Evolutionary conservation across 202 grass and related monocot genomes (phyloP).

Genomic region (Schoenoplectus triqueter): DNA sequence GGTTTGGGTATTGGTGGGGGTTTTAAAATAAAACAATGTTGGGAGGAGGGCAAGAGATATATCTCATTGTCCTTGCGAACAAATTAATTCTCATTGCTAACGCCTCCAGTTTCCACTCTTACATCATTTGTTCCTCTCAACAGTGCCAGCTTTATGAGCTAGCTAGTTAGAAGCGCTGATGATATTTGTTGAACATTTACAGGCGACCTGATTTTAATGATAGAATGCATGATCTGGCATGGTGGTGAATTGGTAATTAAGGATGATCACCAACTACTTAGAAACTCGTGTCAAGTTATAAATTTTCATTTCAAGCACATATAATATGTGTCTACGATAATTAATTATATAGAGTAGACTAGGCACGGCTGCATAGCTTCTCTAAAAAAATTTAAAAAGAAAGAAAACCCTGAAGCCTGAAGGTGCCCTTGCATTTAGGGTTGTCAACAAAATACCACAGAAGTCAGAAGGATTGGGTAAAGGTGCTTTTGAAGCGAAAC

Average conservation of each 20-base stretch:
- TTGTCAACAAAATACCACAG: too few relatives aligned
- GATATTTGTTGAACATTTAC: slow-evolving; percentile 6
- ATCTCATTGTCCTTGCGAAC: not conserved
- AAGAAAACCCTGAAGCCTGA: not conserved
- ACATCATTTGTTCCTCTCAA: not conserved
- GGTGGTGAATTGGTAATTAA: not conserved
- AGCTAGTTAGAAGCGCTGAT: not conserved
- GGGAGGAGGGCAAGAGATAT: not conserved
- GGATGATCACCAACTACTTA: not conserved
- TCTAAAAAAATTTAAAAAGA: too few relatives aligned
- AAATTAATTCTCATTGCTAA: not conserved
- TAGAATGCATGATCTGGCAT: not conserved
- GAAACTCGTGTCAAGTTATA: not conserved
- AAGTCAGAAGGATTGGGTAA: too few relatives aligned
- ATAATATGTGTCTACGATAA: not conserved
- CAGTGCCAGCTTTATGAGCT: not conserved
- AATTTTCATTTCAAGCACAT: not conserved
- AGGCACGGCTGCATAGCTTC: not conserved
- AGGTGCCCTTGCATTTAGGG: not conserved
- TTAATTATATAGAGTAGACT: not conserved
- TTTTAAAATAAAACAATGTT: too few relatives aligned
- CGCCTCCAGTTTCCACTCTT: not conserved
- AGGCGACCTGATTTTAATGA: slow-evolving; percentile 15
- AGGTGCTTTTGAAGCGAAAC: not conserved
- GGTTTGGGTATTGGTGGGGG: too few relatives aligned